These are phyloP conservation scores for Boletus smithii DNA, from an alignment of 1,284 basidiomycete species.

Conservation along the genomic window DNA sequence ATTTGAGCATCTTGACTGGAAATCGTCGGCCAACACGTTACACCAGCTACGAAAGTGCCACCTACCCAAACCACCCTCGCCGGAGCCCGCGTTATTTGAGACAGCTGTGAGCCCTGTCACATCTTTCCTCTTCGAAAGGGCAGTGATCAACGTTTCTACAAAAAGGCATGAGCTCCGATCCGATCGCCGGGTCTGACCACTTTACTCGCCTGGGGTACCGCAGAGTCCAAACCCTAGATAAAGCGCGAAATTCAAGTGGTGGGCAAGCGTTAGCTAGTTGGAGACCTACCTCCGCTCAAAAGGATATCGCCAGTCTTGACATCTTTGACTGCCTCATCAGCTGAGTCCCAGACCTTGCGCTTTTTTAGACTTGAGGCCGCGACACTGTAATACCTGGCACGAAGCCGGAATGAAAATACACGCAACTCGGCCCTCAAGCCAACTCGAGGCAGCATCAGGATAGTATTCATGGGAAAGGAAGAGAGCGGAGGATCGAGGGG, in stretches of 20 bases:
- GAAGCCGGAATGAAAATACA: constrained; percentile 4
- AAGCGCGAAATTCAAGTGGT: constrained; percentile 4
- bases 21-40: constrained; percentile 1
- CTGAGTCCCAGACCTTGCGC: constrained; percentile 74
- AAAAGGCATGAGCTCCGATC: constrained; percentile 1
- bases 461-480: constrained; percentile 2
- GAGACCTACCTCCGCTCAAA: constrained; percentile 73
- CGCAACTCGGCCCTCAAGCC: constrained; percentile 6
- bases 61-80: constrained; percentile 74
- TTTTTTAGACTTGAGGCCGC: constrained; percentile 30
- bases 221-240: constrained; percentile 68
- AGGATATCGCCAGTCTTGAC: constrained; percentile 74
- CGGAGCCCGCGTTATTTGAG: constrained; percentile 85
- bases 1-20: constrained; percentile 70
- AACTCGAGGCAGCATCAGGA: constrained; percentile 7
- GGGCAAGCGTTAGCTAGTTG: neutral
- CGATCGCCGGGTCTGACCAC: neutral
- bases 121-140: constrained; percentile 67
- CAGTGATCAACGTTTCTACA: constrained; percentile 76
- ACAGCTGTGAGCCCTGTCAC: constrained; percentile 74
- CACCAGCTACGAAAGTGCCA: neutral
- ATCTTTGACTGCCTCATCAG: constrained; percentile 76
- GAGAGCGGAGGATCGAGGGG: neutral
- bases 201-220: constrained; percentile 61
- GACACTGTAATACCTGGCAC: constrained; percentile 7